Base-by-base conservation (phyloP, 2,329 filamentous ascomycete species). In the Fusarium liriodendri region DNA sequence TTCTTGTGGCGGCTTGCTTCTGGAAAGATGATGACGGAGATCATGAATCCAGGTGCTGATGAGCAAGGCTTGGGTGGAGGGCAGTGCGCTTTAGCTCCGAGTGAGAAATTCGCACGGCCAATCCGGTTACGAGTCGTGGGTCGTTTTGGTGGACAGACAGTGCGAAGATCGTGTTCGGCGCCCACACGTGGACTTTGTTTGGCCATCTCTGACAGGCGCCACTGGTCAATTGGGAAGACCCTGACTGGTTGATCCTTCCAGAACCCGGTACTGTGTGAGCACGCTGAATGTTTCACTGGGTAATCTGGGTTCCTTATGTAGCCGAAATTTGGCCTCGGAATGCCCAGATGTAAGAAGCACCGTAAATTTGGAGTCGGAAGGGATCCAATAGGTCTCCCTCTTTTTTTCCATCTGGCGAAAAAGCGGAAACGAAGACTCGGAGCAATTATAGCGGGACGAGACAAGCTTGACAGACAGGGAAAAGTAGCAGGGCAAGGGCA, bases 251-350 rank as follows among this genome's bases (percentile, higher is more conserved):
- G 50, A 50, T 35, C 18, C 22, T 33, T 57, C 37, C 13, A 62
- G 27, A 14, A 16, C 29, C 50, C 22, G 52, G 60, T 63, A 74
- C 71, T 62, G 72, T 74, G 72, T 65, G 66, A 61, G 55, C 50
- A 60, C 27, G 14, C 33, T 22, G 20, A 11, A 54, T n/a, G n/a
- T 32, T 45, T 55, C 52, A 73, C 67, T 64, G 65, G 25, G 25
- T 27, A 27, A 6, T 27, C 25, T 27, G 25, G 62, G 62, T 64
- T 8, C 29, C 67, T 27, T 65, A 59, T 62, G 66, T 62, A 75
- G 68, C 72, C 76, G 76, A 77, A 71, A 78, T 77, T 77, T 59
- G 70, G 55, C 54, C 62, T 57, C 60, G 71, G 71, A 58, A 74
- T 73, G 66, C n/a, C 35, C 40, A 68, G 57, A 52, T 66, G 65